These are phyloP conservation scores for Escovopsis weberi DNA, from an alignment of 2,329 filamentous ascomycete species.

Conservation along the genomic window DNA sequence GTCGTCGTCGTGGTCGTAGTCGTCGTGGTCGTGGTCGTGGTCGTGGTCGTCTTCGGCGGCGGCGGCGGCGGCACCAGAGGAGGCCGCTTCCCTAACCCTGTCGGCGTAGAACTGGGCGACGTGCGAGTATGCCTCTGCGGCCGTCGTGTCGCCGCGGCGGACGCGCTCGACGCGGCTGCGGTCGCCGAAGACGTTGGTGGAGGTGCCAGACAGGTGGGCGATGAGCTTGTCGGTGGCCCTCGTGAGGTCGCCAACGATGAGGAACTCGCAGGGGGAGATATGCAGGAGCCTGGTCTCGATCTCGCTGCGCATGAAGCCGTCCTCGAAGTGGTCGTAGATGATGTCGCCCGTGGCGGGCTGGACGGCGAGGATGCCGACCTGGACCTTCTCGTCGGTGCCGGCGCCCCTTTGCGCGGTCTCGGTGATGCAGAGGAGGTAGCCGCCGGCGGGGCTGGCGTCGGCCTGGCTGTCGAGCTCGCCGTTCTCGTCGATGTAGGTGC, in stretches of 20 bases:
- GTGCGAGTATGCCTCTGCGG: slow-evolving; percentile 72
- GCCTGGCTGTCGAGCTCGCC: slow-evolving; percentile 53
- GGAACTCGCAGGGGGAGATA: slow-evolving; percentile 87
- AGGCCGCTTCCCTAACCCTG: slow-evolving; percentile 51
- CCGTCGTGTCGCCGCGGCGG: slow-evolving; percentile 62
- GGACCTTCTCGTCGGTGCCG: slow-evolving; percentile 84
- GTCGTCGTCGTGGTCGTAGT: slow-evolving; percentile 40
- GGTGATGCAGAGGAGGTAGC: slow-evolving; percentile 88
- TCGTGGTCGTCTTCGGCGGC: slow-evolving; percentile 82
- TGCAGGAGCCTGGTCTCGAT: slow-evolving; percentile 91
- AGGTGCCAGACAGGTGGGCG: slow-evolving; percentile 76
- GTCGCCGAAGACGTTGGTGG: slow-evolving; percentile 84
- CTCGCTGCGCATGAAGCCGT: slow-evolving; percentile 94
- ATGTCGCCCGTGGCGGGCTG: slow-evolving; percentile 94
- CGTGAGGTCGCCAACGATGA: slow-evolving; percentile 82
- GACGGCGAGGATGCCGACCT: slow-evolving; percentile 83
- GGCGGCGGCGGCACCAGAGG: slow-evolving; percentile 70
- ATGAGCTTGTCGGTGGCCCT: slow-evolving; percentile 87
- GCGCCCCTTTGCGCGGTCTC: slow-evolving; percentile 54
- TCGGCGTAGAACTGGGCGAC: slow-evolving; percentile 87
- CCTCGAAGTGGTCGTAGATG: slow-evolving; percentile 89
- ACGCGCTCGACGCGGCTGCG: slow-evolving; percentile 73
- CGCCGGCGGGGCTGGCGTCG: slow-evolving; percentile 40
- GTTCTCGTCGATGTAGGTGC: slow-evolving; percentile 89
- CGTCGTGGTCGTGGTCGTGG: slow-evolving; percentile 79